Evolutionary conservation across 2,329 filamentous ascomycete species (phyloP).

Genomic region (Colletotrichum sp.): DNA sequence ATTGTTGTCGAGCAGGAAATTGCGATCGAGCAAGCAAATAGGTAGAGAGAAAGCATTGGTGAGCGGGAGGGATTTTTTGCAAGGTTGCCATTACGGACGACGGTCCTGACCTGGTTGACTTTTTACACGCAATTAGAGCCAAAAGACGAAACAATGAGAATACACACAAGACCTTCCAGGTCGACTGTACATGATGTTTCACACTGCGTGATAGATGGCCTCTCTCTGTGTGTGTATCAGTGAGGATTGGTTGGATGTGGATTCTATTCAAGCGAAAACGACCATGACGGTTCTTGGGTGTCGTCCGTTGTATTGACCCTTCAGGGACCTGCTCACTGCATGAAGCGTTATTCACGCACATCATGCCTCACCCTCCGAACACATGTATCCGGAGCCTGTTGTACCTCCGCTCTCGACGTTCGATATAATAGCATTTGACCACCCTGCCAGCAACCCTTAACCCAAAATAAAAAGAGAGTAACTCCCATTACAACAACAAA

Average conservation of each 20-base stretch:
- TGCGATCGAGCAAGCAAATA: conserved; percentile 6
- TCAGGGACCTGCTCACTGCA: not conserved
- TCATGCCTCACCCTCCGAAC: not conserved
- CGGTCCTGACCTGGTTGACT: not conserved
- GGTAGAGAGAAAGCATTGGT: not conserved
- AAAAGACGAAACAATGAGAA: not conserved
- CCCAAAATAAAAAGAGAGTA: not conserved
- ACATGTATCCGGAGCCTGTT: not conserved
- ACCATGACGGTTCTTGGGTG: not conserved
- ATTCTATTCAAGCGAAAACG: conserved; percentile 7
- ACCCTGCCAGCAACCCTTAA: not conserved
- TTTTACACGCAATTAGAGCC: not conserved
- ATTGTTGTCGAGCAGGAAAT: conserved; percentile 14
- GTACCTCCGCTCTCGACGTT: not conserved
- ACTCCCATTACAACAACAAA: not conserved
- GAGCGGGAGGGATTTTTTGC: not conserved
- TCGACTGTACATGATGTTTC: not conserved
- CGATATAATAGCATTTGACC: not conserved
- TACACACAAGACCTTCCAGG: not conserved
- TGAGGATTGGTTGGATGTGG: not conserved
- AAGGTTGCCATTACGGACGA: not conserved
- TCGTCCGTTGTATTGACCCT: not conserved
- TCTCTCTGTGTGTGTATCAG: not conserved
- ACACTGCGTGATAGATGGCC: not conserved
- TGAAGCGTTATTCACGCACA: not conserved